Evolutionary conservation across 441 rosid genomes (phyloP).

Genomic region (Bruguiera hainesii): DNA sequence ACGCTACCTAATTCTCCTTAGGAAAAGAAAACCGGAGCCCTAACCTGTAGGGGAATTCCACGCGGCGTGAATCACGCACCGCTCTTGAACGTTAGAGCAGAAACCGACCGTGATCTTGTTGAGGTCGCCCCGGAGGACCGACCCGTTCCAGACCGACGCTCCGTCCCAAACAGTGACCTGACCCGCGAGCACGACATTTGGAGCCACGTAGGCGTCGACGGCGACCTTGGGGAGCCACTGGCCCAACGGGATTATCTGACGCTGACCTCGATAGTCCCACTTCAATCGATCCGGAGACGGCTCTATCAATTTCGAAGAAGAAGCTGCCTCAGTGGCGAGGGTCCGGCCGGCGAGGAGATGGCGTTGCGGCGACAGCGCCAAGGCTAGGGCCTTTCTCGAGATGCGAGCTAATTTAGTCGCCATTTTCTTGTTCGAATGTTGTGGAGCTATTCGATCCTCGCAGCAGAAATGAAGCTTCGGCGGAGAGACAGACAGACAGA

Average conservation of each 20-base stretch:
- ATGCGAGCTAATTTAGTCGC: conserved; percentile 60
- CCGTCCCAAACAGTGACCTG: conserved; percentile 86
- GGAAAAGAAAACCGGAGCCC: conserved; percentile 1
- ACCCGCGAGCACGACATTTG: conserved; percentile 90
- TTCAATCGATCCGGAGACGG: conserved; percentile 78
- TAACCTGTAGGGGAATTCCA: conserved; percentile 97
- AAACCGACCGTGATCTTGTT: conserved; percentile 88
- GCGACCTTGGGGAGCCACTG: conserved; percentile 96
- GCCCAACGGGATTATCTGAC: conserved; percentile 88
- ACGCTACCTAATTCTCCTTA: not conserved
- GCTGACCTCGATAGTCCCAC: conserved; percentile 98
- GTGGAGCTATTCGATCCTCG: conserved; percentile 5
- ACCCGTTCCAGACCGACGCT: conserved; percentile 89
- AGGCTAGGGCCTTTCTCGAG: conserved; percentile 35
- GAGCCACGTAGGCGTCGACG: conserved; percentile 91
- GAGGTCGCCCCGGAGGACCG: conserved; percentile 96
- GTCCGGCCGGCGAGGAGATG: conserved; percentile 14
- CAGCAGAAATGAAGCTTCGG: too few relatives aligned
- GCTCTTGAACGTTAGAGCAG: conserved; percentile 91
- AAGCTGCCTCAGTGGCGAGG: conserved; percentile 39
- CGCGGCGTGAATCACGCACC: conserved; percentile 90
- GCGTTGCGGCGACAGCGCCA: conserved; percentile 15
- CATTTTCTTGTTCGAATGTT: conserved; percentile 31
- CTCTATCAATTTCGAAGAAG: conserved; percentile 44
- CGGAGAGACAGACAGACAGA: too few relatives aligned